phyloP scores from a whole-genome alignment of 140 eudicot genomes.

The Cichorium intybus region DNA sequence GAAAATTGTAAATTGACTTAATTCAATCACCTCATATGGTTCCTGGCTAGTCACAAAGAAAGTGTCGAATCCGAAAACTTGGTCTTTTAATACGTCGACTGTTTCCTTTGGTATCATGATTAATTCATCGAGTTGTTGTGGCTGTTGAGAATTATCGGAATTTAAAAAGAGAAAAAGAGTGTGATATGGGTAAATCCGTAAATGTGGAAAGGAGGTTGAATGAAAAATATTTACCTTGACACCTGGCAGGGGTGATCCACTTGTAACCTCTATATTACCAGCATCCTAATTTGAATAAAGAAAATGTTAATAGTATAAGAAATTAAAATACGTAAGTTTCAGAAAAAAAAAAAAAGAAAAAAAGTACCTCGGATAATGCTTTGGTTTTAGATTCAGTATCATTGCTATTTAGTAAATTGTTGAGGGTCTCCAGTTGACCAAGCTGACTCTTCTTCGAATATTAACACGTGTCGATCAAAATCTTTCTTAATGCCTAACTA shows the following conservation, averaged over 20 bases:
- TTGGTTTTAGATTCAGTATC: constrained; percentile 13
- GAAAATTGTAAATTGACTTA: too few relatives aligned
- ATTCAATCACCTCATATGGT: constrained; percentile 83
- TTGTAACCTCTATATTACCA: constrained; percentile 53
- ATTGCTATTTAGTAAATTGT: constrained; percentile 9
- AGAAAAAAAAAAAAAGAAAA: background rate
- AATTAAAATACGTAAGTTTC: background rate
- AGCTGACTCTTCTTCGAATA: constrained; percentile 11
- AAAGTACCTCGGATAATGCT: constrained; percentile 14
- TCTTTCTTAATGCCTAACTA: background rate
- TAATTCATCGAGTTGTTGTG: constrained; percentile 62
- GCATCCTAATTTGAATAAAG: constrained; percentile 46
- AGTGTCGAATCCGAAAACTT: constrained; percentile 96
- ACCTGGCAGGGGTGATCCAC: constrained; percentile 99
- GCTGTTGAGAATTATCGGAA: constrained; percentile 40
- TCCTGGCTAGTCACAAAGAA: constrained; percentile 95
- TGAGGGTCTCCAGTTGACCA: constrained; percentile 10
- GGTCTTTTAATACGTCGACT: constrained; percentile 70
- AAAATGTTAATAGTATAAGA: background rate
- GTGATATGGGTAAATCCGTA: background rate
- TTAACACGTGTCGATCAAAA: background rate
- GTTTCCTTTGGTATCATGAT: constrained; percentile 81
- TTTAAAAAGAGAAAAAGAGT: constrained; percentile 1
- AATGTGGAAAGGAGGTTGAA: background rate
- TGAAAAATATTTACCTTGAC: constrained; percentile 66